A percentile compares a stretch with the other conserved stretches of the same genome.
Evolutionary conservation across 1,284 basidiomycete species (phyloP).

Genomic region (Bjerkandera adusta): DNA sequence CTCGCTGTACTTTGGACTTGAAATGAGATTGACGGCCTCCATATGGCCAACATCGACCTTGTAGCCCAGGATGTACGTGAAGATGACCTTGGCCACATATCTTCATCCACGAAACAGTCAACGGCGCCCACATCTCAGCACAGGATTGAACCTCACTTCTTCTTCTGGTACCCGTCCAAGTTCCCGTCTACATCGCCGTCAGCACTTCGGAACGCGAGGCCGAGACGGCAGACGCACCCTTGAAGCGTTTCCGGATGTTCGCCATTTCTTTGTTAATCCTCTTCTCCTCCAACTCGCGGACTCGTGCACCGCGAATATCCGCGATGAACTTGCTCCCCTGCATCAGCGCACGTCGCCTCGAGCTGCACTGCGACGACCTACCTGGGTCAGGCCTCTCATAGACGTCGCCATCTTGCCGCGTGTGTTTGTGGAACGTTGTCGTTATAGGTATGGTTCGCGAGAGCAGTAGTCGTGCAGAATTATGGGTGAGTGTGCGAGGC

Average conservation of each 20-base stretch:
- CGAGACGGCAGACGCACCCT: slow-evolving; percentile 51
- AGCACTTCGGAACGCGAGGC: slow-evolving; percentile 2
- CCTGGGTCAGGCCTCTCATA: slow-evolving; percentile 92
- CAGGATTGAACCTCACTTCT: slow-evolving; percentile 69
- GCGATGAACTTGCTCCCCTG: slow-evolving; percentile 83
- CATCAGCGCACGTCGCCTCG: too few relatives aligned
- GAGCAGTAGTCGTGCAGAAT: too few relatives aligned
- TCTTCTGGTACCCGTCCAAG: slow-evolving; percentile 97
- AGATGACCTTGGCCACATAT: slow-evolving; percentile 96
- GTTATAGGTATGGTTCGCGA: too few relatives aligned
- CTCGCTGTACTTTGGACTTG: slow-evolving; percentile 94
- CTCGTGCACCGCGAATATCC: slow-evolving; percentile 91
- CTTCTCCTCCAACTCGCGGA: slow-evolving; percentile 92
- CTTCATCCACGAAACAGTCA: slow-evolving; percentile 36
- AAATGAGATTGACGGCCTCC: slow-evolving; percentile 98
- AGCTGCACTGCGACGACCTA: slow-evolving; percentile 34
- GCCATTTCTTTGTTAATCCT: slow-evolving; percentile 99
- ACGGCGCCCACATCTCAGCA: slow-evolving; percentile 15
- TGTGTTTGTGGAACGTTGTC: too few relatives aligned
- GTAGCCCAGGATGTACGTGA: slow-evolving; percentile 98
- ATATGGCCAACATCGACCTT: slow-evolving; percentile 99
- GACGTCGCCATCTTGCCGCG: slow-evolving; percentile 80
- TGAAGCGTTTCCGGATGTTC: slow-evolving; percentile 98
- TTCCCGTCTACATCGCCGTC: slow-evolving; percentile 75
- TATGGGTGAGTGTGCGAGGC: too few relatives aligned